phyloP scores from a whole-genome alignment of 345 rosid species.

The Raphanus raphanistrum region DNA sequence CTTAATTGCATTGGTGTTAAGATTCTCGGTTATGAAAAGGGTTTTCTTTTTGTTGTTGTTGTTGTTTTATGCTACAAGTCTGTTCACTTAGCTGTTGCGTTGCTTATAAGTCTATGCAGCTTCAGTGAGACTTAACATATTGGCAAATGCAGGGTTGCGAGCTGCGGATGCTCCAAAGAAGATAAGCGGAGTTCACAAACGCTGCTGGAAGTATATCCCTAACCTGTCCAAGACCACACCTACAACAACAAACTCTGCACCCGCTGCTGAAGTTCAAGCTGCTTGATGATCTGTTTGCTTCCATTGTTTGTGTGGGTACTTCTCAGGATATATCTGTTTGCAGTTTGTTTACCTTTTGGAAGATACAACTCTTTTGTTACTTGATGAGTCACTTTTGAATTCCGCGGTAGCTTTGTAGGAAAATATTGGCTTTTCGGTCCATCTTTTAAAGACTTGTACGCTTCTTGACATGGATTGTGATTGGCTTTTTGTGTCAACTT shows the following conservation, averaged over 20 bases:
- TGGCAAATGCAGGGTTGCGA: slow-evolving; percentile 53
- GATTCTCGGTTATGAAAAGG: neutral
- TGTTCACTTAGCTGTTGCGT: neutral
- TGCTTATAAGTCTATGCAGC: neutral
- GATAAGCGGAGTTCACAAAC: slow-evolving; percentile 89
- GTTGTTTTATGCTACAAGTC: neutral
- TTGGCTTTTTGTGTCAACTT: neutral
- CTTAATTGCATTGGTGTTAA: neutral
- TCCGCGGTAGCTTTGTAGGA: slow-evolving; percentile 17
- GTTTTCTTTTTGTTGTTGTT: neutral
- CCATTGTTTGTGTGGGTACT: slow-evolving; percentile 21
- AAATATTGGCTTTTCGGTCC: neutral
- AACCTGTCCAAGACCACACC: slow-evolving; percentile 45
- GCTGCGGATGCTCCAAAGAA: slow-evolving; percentile 80
- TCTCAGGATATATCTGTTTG: neutral
- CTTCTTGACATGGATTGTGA: neutral
- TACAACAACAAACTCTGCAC: slow-evolving; percentile 37
- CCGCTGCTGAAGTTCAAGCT: slow-evolving; percentile 47
- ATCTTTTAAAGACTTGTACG: slow-evolving; percentile 3
- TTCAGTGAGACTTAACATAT: slow-evolving; percentile 16
- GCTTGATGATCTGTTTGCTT: slow-evolving; percentile 56
- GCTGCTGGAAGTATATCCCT: slow-evolving; percentile 88
- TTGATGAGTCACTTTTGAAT: neutral
- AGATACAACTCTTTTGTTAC: slow-evolving; percentile 22
- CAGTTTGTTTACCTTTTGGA: neutral